Percentiles rank a stretch among this genome's conserved stretches.
These are phyloP conservation scores for Tubosaeta sp. DNA, from an alignment of 768 basidiomycete species.

Conservation along the genomic window DNA sequence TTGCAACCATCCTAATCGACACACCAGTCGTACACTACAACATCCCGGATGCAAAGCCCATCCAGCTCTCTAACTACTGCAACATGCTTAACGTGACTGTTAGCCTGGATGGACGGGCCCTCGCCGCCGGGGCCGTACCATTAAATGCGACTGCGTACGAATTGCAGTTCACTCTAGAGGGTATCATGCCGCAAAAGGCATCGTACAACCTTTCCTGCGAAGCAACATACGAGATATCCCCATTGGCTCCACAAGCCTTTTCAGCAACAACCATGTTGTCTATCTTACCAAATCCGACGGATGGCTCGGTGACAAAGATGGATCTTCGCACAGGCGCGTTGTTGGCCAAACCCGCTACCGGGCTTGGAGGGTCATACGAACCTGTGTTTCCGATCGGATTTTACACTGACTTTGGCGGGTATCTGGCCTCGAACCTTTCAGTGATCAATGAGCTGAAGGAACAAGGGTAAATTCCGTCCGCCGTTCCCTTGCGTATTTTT, in stretches of 20 bases:
- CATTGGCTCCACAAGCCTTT: conserved; percentile 43
- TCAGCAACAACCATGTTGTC: conserved; percentile 41
- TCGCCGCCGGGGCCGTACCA: conserved; percentile 43
- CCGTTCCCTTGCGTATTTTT: not conserved
- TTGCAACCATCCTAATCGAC: conserved; percentile 49
- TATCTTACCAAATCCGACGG: conserved; percentile 46
- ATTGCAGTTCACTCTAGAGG: conserved; percentile 45
- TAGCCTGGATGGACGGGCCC: conserved; percentile 39
- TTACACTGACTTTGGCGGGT: conserved; percentile 41
- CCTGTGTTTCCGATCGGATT: conserved; percentile 47
- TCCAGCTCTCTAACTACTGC: conserved; percentile 28
- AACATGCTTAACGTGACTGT: conserved; percentile 39
- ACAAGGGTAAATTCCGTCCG: conserved; percentile 21
- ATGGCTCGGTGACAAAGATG: conserved; percentile 51
- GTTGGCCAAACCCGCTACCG: conserved; percentile 47
- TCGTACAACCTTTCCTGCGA: conserved; percentile 29
- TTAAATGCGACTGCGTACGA: conserved; percentile 49
- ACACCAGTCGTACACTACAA: conserved; percentile 44
- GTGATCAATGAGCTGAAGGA: conserved; percentile 30
- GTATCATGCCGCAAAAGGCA: conserved; percentile 39
- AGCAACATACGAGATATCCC: conserved; percentile 26
- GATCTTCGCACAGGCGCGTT: conserved; percentile 51
- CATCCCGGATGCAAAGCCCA: conserved; percentile 43
- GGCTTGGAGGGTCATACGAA: conserved; percentile 45
- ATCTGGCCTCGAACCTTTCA: conserved; percentile 17